These are phyloP conservation scores for Penicillium sp. DNA, from an alignment of 2,329 filamentous ascomycete genomes.

Conservation along the genomic window DNA sequence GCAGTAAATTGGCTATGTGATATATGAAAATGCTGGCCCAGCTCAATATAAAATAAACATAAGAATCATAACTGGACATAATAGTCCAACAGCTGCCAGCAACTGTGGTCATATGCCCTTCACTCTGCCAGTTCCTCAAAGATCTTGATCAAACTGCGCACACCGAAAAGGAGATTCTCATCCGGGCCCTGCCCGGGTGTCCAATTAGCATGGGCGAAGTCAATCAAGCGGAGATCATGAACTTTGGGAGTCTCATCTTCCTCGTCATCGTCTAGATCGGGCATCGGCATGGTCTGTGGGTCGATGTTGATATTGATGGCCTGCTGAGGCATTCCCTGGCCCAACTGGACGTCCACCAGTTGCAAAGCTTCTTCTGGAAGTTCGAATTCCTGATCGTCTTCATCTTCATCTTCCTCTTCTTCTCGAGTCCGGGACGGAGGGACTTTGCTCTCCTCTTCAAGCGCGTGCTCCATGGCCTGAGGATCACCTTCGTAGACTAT, in stretches of 20 bases:
- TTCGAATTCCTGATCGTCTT: constrained; percentile 32
- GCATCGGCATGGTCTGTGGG: constrained; percentile 41
- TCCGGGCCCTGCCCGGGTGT: constrained; percentile 80
- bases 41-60: not conserved
- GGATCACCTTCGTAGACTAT: constrained; percentile 68
- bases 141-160: constrained; percentile 70
- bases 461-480: constrained; percentile 53
- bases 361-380: constrained; percentile 33
- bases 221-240: constrained; percentile 83
- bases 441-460: constrained; percentile 47
- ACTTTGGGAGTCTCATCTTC: constrained; percentile 66
- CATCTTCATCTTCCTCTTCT: constrained; percentile 30
- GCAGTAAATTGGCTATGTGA: not conserved
- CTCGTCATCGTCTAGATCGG: constrained; percentile 54
- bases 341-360: constrained; percentile 33
- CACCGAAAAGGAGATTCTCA: constrained; percentile 75
- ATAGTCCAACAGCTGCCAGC: constrained; percentile 27
- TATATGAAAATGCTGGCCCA: not conserved
- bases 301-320: constrained; percentile 39
- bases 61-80: not conserved
- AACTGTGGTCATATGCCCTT: constrained; percentile 16
- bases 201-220: constrained; percentile 92
- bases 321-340: constrained; percentile 30
- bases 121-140: constrained; percentile 63
- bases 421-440: constrained; percentile 29